Evolutionary conservation across 148 eudicot genomes (phyloP).

Genomic region (Linanthus parryae): DNA sequence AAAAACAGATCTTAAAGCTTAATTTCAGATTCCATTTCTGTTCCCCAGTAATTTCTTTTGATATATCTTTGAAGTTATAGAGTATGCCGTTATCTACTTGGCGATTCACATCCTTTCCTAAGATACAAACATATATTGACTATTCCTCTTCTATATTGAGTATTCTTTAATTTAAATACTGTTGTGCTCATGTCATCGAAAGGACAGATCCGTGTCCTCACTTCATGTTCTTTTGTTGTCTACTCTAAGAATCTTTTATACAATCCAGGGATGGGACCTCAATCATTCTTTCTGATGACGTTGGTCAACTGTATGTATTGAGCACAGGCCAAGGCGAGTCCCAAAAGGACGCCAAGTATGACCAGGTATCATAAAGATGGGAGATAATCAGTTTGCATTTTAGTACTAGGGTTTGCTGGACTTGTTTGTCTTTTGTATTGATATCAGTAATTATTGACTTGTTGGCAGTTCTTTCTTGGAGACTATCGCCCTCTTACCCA

Average conservation of each 20-base stretch:
- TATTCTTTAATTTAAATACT: too few relatives aligned
- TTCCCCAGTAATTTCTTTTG: too few relatives aligned
- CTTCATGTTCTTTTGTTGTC: background rate
- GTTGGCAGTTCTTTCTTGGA: slow-evolving; percentile 87
- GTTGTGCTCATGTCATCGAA: too few relatives aligned
- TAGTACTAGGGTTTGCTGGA: background rate
- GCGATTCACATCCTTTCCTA: too few relatives aligned
- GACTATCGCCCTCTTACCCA: slow-evolving; percentile 94
- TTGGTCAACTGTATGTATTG: slow-evolving; percentile 85
- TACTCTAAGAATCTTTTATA: slow-evolving; percentile 11
- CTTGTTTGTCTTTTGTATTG: slow-evolving; percentile 1
- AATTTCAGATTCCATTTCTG: too few relatives aligned
- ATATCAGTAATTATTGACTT: slow-evolving; percentile 9
- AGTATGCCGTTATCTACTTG: too few relatives aligned
- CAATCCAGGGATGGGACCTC: slow-evolving; percentile 89
- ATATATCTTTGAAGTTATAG: too few relatives aligned
- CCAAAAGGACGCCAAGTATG: slow-evolving; percentile 85
- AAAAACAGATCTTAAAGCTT: too few relatives aligned
- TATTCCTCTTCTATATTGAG: too few relatives aligned
- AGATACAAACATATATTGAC: too few relatives aligned
- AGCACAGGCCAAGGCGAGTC: slow-evolving; percentile 93
- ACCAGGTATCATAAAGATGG: slow-evolving; percentile 56
- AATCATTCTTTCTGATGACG: slow-evolving; percentile 89
- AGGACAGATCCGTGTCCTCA: background rate
- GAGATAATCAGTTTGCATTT: background rate